Conservation (phyloP, 176 grass and related monocot species). For the Aegilops sharonensis region DNA sequence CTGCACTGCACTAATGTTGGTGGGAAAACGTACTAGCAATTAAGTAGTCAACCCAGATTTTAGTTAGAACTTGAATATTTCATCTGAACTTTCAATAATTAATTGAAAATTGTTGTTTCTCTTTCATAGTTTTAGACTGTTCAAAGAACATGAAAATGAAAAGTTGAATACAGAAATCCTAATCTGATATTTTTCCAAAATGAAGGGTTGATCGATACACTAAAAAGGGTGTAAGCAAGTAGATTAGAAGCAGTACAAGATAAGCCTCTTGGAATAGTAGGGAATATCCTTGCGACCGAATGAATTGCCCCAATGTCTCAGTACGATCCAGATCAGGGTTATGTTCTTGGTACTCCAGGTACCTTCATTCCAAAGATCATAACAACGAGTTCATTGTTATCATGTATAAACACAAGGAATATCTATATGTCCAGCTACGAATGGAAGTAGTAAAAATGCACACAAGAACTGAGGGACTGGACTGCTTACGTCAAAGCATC, state of each 20-base stretch:
- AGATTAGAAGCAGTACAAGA: background rate
- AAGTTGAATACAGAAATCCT: background rate
- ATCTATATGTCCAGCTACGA: background rate
- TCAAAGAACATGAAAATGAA: background rate
- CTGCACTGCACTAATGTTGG: background rate
- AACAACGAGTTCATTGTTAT: background rate
- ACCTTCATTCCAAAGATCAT: background rate
- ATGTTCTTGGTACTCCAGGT: background rate
- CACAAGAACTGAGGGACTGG: background rate
- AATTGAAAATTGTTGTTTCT: background rate
- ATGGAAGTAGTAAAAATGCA: background rate
- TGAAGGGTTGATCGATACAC: background rate
- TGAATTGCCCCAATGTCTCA: constrained; percentile 1
- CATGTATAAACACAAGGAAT: background rate
- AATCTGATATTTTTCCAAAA: background rate
- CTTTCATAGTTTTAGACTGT: background rate
- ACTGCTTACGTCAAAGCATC: background rate
- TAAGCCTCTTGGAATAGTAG: background rate
- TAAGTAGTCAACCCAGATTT: background rate
- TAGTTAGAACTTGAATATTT: background rate
- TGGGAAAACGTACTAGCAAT: background rate
- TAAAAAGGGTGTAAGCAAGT: background rate
- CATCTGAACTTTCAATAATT: background rate
- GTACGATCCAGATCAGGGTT: background rate
- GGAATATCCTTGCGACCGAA: constrained; percentile 14